phyloP scores from a whole-genome alignment of 2,329 filamentous ascomycete species.

The Sclerotinia sclerotiorum region DNA sequence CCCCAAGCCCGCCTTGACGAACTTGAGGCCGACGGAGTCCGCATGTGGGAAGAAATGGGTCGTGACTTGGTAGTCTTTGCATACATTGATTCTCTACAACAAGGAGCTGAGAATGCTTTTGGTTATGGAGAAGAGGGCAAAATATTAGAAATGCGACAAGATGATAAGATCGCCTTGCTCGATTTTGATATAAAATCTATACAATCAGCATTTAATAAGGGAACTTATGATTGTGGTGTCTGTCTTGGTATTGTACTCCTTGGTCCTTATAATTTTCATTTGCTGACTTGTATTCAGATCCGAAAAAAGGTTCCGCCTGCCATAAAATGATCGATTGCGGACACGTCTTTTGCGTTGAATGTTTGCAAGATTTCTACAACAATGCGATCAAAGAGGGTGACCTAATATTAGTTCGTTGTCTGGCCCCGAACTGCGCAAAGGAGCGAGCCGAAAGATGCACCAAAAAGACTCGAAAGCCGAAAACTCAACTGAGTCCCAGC shows the following conservation, averaged over 20 bases:
- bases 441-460: slow-evolving; percentile 46
- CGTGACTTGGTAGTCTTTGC: slow-evolving; percentile 59
- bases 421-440: slow-evolving; percentile 76
- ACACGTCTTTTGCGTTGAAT: slow-evolving; percentile 89
- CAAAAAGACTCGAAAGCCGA: slow-evolving; percentile 57
- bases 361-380: slow-evolving; percentile 86
- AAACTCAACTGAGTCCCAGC: slow-evolving; percentile 72
- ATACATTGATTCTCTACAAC: slow-evolving; percentile 64
- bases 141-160: slow-evolving; percentile 52
- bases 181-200: slow-evolving; percentile 77
- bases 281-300: slow-evolving; percentile 54
- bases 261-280: slow-evolving; percentile 20
- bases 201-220: slow-evolving; percentile 72
- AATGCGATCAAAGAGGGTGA: slow-evolving; percentile 84
- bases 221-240: slow-evolving; percentile 84
- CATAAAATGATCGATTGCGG: slow-evolving; percentile 80
- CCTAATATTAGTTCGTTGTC: slow-evolving; percentile 74
- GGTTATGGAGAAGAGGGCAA: slow-evolving; percentile 52
- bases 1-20: slow-evolving; percentile 48
- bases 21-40: slow-evolving; percentile 52
- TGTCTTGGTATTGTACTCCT: slow-evolving; percentile 60
- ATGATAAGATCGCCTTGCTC: slow-evolving; percentile 68
- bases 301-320: slow-evolving; percentile 81
- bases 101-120: slow-evolving; percentile 60
- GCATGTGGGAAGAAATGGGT: slow-evolving; percentile 63